Percentiles rank a stretch among this genome's conserved stretches.
These are phyloP conservation scores for Pseudocercospora macadamiae DNA, from an alignment of 2,329 filamentous ascomycete genomes.

Conservation along the genomic window DNA sequence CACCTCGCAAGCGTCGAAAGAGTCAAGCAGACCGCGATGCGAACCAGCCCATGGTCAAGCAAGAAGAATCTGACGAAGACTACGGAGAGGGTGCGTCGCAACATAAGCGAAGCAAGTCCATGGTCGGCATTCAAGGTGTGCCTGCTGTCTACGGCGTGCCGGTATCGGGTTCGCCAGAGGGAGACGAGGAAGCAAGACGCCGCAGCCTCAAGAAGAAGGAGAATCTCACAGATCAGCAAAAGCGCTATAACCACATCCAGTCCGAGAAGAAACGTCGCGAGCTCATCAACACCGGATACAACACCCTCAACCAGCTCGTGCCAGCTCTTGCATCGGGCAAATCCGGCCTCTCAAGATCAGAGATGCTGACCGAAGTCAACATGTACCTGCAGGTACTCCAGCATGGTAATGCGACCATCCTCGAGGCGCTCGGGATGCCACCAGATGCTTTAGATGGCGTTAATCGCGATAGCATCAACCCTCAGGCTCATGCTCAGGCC, in stretches of 20 bases:
- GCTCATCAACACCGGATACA: slow-evolving; percentile 82
- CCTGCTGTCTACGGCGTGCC: not conserved
- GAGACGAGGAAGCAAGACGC: not conserved
- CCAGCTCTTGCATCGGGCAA: slow-evolving; percentile 76
- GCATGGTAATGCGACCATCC: not conserved
- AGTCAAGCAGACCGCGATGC: not conserved
- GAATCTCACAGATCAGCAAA: slow-evolving; percentile 59
- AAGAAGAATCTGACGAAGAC: slow-evolving; percentile 12
- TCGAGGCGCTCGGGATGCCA: not conserved
- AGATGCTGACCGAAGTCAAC: slow-evolving; percentile 18
- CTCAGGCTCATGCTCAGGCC: no score
- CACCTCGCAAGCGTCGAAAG: not conserved
- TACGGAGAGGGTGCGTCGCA: not conserved
- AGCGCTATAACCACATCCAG: slow-evolving; percentile 74
- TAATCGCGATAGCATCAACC: not conserved
- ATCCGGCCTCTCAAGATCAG: slow-evolving; percentile 62
- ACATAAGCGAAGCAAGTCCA: slow-evolving; percentile 1
- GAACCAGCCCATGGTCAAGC: not conserved
- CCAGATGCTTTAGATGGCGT: not conserved
- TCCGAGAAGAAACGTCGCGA: slow-evolving; percentile 69
- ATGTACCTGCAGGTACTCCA: slow-evolving; percentile 13
- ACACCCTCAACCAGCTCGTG: slow-evolving; percentile 76
- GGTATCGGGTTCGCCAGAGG: not conserved
- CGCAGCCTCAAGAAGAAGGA: slow-evolving; percentile 15
- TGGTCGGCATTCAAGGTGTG: not conserved